phyloP scores from a whole-genome alignment of 2,329 filamentous ascomycete species.

The Zymoseptoria passerinii region DNA sequence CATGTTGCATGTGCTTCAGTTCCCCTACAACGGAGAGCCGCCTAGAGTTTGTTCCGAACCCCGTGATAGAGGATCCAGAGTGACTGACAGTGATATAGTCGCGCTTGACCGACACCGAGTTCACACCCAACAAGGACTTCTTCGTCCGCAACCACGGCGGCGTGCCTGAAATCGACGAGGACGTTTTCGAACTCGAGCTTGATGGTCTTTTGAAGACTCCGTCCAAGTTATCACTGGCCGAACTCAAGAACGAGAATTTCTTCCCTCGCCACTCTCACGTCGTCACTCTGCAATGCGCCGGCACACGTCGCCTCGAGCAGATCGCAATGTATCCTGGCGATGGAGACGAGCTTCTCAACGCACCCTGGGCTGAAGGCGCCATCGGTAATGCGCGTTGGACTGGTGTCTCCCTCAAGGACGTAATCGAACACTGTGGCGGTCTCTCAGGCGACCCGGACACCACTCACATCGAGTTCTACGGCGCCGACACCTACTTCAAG shows the following conservation, averaged over 20 bases:
- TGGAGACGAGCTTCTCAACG: slow-evolving; percentile 39
- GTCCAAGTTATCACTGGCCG: slow-evolving; percentile 47
- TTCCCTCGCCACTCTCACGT: slow-evolving; percentile 54
- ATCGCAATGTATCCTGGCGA: slow-evolving; percentile 58
- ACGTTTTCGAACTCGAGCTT: slow-evolving; percentile 46
- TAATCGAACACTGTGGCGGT: slow-evolving; percentile 63
- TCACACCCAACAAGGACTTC: slow-evolving; percentile 55
- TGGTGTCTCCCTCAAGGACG: slow-evolving; percentile 41
- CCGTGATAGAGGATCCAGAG: background rate
- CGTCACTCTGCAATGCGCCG: slow-evolving; percentile 59
- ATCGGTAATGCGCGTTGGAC: slow-evolving; percentile 55
- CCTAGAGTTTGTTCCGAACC: slow-evolving; percentile 22
- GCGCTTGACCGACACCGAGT: slow-evolving; percentile 35
- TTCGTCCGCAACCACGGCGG: slow-evolving; percentile 68
- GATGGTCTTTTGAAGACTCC: slow-evolving; percentile 56
- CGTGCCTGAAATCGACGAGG: slow-evolving; percentile 55
- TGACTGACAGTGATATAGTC: background rate
- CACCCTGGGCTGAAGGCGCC: slow-evolving; percentile 51
- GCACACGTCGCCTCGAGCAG: slow-evolving; percentile 61
- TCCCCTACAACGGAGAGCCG: slow-evolving; percentile 42
- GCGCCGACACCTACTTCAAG: slow-evolving; percentile 68
- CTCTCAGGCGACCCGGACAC: slow-evolving; percentile 46
- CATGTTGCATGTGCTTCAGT: slow-evolving; percentile 42
- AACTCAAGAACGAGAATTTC: slow-evolving; percentile 51
- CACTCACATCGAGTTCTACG: slow-evolving; percentile 57